Percentiles rank a stretch among this genome's conserved stretches.
These are phyloP conservation scores for Didymella glomerata DNA, from an alignment of 2,329 filamentous ascomycete genomes.

Conservation along the genomic window DNA sequence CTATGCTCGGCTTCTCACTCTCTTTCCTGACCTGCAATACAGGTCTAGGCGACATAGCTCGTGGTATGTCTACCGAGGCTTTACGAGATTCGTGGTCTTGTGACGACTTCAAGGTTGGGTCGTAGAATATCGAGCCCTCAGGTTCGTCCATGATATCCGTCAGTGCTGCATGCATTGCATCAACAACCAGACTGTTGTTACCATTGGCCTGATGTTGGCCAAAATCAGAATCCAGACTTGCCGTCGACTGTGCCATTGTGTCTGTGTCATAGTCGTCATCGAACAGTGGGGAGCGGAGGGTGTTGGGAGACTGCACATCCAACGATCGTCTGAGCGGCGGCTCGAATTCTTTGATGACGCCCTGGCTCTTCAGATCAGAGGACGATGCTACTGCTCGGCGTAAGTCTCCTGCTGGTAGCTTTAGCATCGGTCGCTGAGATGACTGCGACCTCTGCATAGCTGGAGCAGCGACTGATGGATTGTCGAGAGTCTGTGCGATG, in stretches of 20 bases:
- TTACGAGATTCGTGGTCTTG: constrained; percentile 68
- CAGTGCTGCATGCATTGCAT: constrained; percentile 90
- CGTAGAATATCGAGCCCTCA: constrained; percentile 72
- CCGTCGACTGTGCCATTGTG: constrained; percentile 76
- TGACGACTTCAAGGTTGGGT: constrained; percentile 61
- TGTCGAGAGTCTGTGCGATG: constrained; percentile 41
- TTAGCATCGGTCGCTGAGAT: constrained; percentile 46
- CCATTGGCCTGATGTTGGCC: constrained; percentile 54
- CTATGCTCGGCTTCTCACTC: constrained; percentile 80
- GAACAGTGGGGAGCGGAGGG: constrained; percentile 68
- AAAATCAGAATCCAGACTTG: constrained; percentile 77
- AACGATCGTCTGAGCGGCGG: constrained; percentile 70
- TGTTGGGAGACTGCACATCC: constrained; percentile 65
- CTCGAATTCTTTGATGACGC: constrained; percentile 56
- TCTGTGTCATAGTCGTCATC: constrained; percentile 83
- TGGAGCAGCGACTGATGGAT: constrained; percentile 40
- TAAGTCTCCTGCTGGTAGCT: constrained; percentile 55
- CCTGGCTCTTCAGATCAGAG: constrained; percentile 63
- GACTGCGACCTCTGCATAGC: constrained; percentile 58
- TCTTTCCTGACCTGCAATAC: constrained; percentile 50
- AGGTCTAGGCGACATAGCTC: constrained; percentile 53
- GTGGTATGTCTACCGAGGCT: constrained; percentile 67
- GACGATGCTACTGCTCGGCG: constrained; percentile 68
- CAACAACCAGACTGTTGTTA: constrained; percentile 81
- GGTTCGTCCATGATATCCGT: constrained; percentile 89